Conservation (phyloP, 176 grass and related monocot species). For the Guadua angustifolia region DNA sequence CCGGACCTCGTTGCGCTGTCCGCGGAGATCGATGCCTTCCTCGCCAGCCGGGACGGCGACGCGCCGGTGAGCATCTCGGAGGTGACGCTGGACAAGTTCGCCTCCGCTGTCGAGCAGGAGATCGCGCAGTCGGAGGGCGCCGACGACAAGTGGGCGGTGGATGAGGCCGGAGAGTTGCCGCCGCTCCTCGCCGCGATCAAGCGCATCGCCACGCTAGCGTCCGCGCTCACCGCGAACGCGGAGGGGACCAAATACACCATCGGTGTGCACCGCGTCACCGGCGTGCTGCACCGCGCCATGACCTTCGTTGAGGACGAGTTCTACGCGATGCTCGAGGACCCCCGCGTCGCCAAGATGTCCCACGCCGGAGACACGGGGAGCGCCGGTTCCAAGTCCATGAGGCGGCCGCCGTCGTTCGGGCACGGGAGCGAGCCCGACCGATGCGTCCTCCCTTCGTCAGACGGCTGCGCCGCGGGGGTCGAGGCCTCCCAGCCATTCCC, state of each 20-base stretch:
- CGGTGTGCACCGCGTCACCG: conserved; percentile 62
- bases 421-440: conserved; percentile 48
- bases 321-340: conserved; percentile 64
- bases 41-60: conserved; percentile 33
- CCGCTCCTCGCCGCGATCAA: conserved; percentile 58
- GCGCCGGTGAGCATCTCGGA: conserved; percentile 54
- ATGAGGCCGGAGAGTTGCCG: conserved; percentile 34
- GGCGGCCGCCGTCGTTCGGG: conserved; percentile 57
- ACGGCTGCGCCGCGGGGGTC: background rate
- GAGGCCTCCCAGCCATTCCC: conserved; percentile 43
- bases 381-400: conserved; percentile 12
- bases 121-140: conserved; percentile 56
- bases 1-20: conserved; percentile 61
- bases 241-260: conserved; percentile 41
- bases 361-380: conserved; percentile 40
- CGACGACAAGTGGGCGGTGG: conserved; percentile 58
- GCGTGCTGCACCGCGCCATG: conserved; percentile 73
- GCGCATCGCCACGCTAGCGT: conserved; percentile 47
- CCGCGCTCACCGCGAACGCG: conserved; percentile 15
- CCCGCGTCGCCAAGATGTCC: conserved; percentile 31
- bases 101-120: conserved; percentile 65
- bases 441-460: conserved; percentile 35
- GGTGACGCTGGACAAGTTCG: conserved; percentile 64
- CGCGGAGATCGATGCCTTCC: conserved; percentile 68
- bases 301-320: conserved; percentile 92